Base-by-base conservation (phyloP, 2,329 filamentous ascomycete genomes). In the Penicillium thymicola region DNA sequence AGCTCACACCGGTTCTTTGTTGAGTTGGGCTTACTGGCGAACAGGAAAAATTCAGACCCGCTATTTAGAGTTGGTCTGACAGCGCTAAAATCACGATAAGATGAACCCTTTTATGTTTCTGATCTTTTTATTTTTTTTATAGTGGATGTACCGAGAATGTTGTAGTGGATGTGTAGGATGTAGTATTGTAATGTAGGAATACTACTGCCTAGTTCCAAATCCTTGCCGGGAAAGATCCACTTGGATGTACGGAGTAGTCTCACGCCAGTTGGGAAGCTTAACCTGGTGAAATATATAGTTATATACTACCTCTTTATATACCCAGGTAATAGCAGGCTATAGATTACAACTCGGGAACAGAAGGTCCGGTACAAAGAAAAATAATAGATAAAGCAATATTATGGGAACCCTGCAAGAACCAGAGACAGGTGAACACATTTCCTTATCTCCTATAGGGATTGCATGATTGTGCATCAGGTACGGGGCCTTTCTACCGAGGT, bases 41-140 rank as follows among this genome's bases (percentile, higher is more conserved):
- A 47, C 21, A 37, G 9, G 18, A 14, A 14, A 16, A 23, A 50
- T 21, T 28, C 28, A 51, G 52, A 55, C 59, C 61, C 58, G 62
- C 61, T 62, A 61, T 59, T 61, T 66, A 66, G 55, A 64, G 62
- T 65, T 65, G 55, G 49, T 55, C 47, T 64, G 61, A 61, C 60
- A 57, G 54, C 63, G 62, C 60, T 65, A 65, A 62, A 59, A 54
- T 59, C 18, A 62, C 49, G 62, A 65, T 63, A 58, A 60, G 59
- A 66, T 62, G 63, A 63, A 55, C 28, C 27, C 5, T 32, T 32
- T 32, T 21, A 51, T 28, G 10, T 36, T 36, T 45, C 14, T 28
- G 27, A 16, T 14, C 32, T 16, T 34, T 34, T 27, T 6, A 8
- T 16, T 16, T 34, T 34, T 34, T 34, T 16, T 16, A 14, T 13